Base-by-base conservation (phyloP, 139 green algal species). In the Coelastrella sp. region DNA sequence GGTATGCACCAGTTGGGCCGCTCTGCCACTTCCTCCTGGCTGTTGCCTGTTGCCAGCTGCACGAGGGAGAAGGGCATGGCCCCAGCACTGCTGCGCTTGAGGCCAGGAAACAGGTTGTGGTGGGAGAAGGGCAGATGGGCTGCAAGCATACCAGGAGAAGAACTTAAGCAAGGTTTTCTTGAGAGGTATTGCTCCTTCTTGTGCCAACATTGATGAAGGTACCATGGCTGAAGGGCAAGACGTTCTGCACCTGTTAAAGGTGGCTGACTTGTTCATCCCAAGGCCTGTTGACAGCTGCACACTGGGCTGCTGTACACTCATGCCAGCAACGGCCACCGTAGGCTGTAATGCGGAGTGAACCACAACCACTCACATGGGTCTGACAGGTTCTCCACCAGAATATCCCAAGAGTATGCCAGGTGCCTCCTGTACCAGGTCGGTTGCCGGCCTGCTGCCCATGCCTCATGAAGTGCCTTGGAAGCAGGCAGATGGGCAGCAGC, bases 121-220 rank as follows among this genome's bases (percentile, higher is more conserved):
- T 88, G 84, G 4, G 84, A 81, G 56, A 88, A 88, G 7, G 84
- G 84, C 20, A 88, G 49, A 22, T 88, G 84, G 3, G 82, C 82
- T 87, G 63, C 63, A 72, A 4, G 15, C 63, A 49, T 49, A 49
- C 35, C 35, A 49, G 35, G 3, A 49, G 35, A 49, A 49, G 35
- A 49, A 49, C 35, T 49, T 49, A 1, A 49, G 35, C 35, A 49
- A 49, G 35, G 35, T 1, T 49, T 49, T 49, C 1, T 49, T 49
- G 35, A 49, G 35, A 49, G 35, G 35, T 49, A 49, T 1, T 49
- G 35, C 35, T 49, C 1, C 35, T 49, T 49, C 35, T 49, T 49
- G 35, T 49, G 35, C 35, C 35, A 3, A 49, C 35, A 49, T 49
- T 49, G 35, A 49, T 49, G 35, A 49, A 49, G 35, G 35, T 49